A percentile compares a stretch with the other conserved stretches of the same genome.
Evolutionary conservation across 2,329 filamentous ascomycete species (phyloP).

Genomic region (Penicillium sp.): DNA sequence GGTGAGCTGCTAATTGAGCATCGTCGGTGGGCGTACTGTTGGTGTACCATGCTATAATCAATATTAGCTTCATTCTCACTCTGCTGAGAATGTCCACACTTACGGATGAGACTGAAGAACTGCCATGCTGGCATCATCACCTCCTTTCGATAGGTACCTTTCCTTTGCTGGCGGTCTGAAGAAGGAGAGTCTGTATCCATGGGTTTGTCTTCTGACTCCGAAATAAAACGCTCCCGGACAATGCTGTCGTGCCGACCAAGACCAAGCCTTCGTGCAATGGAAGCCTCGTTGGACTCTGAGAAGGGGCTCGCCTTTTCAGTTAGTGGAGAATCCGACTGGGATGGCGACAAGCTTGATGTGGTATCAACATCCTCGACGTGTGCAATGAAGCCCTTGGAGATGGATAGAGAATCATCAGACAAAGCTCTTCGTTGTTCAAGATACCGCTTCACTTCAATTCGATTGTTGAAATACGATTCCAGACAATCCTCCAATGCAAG

Average conservation of each 20-base stretch:
- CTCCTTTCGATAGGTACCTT: slow-evolving; percentile 60
- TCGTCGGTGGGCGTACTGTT: slow-evolving; percentile 60
- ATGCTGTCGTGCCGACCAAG: slow-evolving; percentile 39
- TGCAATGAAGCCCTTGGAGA: slow-evolving; percentile 33
- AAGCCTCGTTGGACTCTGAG: slow-evolving; percentile 23
- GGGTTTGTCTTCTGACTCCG: slow-evolving; percentile 41
- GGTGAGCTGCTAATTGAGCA: slow-evolving; percentile 79
- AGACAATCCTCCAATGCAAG: slow-evolving; percentile 86
- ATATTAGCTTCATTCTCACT: slow-evolving; percentile 25
- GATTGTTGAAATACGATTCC: slow-evolving; percentile 91
- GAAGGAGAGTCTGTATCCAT: slow-evolving; percentile 30
- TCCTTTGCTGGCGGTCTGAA: slow-evolving; percentile 25
- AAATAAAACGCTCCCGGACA: slow-evolving; percentile 42
- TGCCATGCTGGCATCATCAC: slow-evolving; percentile 96
- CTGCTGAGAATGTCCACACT: slow-evolving; percentile 35
- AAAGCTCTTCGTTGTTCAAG: slow-evolving; percentile 54
- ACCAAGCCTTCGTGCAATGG: slow-evolving; percentile 18
- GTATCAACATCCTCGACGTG: slow-evolving; percentile 45
- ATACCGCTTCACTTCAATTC: slow-evolving; percentile 80
- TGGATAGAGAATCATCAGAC: slow-evolving; percentile 31
- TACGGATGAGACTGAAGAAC: slow-evolving; percentile 88
- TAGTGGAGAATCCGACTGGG: slow-evolving; percentile 20
- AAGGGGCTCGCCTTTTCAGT: slow-evolving; percentile 22
- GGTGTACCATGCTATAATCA: slow-evolving; percentile 72
- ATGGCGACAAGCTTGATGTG: slow-evolving; percentile 34